Percentiles rank a stretch among this genome's conserved stretches.
phyloP scores from a whole-genome alignment of 805 yeast species.

The Metschnikowia noctiluminum region DNA sequence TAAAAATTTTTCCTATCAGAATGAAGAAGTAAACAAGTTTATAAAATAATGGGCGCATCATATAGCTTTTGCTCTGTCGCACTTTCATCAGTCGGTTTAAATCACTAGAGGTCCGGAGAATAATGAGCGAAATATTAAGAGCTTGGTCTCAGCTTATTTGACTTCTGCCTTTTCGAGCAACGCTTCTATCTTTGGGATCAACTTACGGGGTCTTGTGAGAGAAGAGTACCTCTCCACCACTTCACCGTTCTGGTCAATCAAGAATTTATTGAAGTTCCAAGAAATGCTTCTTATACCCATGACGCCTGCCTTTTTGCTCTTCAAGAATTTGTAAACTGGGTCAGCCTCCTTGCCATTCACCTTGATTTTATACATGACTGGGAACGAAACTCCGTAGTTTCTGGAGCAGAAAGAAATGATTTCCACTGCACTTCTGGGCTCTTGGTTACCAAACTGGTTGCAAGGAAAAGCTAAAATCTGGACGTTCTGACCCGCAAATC shows the following conservation, averaged over 20 bases:
- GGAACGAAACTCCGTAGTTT: slow-evolving; percentile 91
- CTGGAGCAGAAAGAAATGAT: slow-evolving; percentile 68
- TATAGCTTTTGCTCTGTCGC: too few relatives aligned
- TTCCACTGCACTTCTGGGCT: slow-evolving; percentile 48
- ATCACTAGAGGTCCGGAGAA: too few relatives aligned
- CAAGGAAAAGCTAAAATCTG: slow-evolving; percentile 44
- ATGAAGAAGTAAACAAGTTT: too few relatives aligned
- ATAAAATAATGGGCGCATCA: too few relatives aligned
- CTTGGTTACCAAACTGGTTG: slow-evolving; percentile 43
- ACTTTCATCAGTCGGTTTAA: too few relatives aligned
- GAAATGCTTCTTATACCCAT: slow-evolving; percentile 40
- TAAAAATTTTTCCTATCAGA: too few relatives aligned
- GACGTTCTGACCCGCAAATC: slow-evolving; percentile 34
- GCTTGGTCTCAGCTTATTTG: neutral
- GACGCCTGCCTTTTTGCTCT: slow-evolving; percentile 51
- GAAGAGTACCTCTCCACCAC: slow-evolving; percentile 58
- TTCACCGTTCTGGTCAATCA: slow-evolving; percentile 39
- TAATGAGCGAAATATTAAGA: too few relatives aligned
- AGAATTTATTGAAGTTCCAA: slow-evolving; percentile 46
- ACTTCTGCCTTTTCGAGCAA: slow-evolving; percentile 13
- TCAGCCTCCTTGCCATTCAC: slow-evolving; percentile 84
- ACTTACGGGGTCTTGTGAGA: slow-evolving; percentile 44
- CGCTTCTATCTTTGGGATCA: slow-evolving; percentile 19
- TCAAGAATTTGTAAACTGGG: slow-evolving; percentile 77
- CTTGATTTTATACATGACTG: slow-evolving; percentile 78